Conservation (phyloP, 2,329 filamentous ascomycete species). For the Sordariomycetes sp. region DNA sequence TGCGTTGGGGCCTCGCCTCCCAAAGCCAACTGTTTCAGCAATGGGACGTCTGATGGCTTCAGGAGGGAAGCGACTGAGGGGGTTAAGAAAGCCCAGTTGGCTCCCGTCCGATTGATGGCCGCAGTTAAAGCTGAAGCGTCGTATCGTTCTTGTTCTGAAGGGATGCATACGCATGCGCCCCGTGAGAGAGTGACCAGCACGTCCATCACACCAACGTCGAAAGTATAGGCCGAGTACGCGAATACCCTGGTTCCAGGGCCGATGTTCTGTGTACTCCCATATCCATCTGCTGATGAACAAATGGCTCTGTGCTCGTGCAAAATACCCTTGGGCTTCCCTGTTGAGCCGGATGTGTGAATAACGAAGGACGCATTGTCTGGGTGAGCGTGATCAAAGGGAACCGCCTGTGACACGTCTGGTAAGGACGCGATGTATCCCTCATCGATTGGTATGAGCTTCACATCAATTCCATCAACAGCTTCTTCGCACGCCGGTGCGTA, state of each 20-base stretch:
- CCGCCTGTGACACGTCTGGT: not conserved
- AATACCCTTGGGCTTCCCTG: conserved; percentile 3
- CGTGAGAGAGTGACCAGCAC: not conserved
- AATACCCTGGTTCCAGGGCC: conserved; percentile 3
- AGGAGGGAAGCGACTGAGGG: not conserved
- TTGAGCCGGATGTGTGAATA: conserved; percentile 6
- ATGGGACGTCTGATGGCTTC: not conserved
- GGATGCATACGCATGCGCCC: conserved; percentile 1
- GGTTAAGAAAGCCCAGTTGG: conserved; percentile 2
- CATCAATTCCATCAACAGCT: no score
- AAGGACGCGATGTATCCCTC: not conserved
- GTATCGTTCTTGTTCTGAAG: not conserved
- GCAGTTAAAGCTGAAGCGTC: not conserved
- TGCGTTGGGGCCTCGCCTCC: conserved; percentile 7
- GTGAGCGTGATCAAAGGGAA: not conserved
- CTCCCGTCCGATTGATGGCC: not conserved
- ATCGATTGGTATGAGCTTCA: not conserved
- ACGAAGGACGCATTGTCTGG: conserved; percentile 1
- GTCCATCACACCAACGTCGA: conserved; percentile 1
- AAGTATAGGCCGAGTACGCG: conserved; percentile 1
- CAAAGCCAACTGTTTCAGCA: conserved; percentile 2
- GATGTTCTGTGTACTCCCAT: conserved; percentile 18
- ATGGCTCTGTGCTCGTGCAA: not conserved
- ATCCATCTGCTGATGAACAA: not conserved
- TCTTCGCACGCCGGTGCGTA: not conserved